A percentile compares a stretch with the other conserved stretches of the same genome.
Conservation (phyloP, 306 rosid genomes). For the Prunus armeniaca region DNA sequence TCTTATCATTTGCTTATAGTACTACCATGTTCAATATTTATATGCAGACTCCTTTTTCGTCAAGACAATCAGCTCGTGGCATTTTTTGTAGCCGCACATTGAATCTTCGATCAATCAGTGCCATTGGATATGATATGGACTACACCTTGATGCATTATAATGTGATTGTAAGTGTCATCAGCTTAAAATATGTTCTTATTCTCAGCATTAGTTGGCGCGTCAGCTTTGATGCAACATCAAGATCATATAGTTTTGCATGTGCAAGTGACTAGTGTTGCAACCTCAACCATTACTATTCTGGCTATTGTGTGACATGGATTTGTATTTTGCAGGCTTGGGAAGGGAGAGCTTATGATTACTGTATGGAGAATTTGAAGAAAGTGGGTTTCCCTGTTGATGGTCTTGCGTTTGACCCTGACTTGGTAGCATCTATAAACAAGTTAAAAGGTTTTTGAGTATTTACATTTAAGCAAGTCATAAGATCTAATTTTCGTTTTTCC, state of each 20-base stretch:
- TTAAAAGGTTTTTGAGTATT: neutral
- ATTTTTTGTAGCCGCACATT: constrained; percentile 92
- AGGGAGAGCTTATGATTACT: constrained; percentile 96
- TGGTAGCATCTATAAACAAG: constrained; percentile 51
- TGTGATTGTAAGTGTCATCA: constrained; percentile 62
- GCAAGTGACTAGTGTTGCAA: neutral
- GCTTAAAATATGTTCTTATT: neutral
- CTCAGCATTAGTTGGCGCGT: neutral
- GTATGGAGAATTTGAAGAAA: constrained; percentile 84
- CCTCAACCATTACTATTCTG: neutral
- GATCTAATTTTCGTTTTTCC: neutral
- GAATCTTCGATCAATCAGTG: constrained; percentile 94
- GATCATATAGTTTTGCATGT: neutral
- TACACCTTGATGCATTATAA: constrained; percentile 93
- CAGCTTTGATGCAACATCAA: neutral
- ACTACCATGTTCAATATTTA: constrained; percentile 11
- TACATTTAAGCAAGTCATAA: constrained; percentile 18
- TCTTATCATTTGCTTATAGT: neutral
- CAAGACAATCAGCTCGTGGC: constrained; percentile 81
- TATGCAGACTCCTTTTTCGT: constrained; percentile 72
- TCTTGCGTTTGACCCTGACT: constrained; percentile 86
- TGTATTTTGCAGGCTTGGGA: constrained; percentile 82
- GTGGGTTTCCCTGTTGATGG: constrained; percentile 93
- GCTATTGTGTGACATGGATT: constrained; percentile 16
- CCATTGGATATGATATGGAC: constrained; percentile 99